Percentiles rank a stretch among this genome's conserved stretches.
Conservation (phyloP, 1,139 yeast species). For the Diutina scorzettiae region DNA sequence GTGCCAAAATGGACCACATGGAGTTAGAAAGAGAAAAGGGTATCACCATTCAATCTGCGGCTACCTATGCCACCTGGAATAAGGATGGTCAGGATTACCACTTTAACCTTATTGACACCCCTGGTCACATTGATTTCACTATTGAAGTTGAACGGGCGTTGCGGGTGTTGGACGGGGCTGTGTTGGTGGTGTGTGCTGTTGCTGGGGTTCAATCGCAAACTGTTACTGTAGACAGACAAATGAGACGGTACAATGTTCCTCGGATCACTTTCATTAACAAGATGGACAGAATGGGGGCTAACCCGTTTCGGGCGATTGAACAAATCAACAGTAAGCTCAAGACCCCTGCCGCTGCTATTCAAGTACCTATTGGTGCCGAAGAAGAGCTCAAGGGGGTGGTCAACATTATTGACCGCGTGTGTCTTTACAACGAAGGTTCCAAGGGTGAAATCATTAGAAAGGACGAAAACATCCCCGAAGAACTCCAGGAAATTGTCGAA, state of each 20-base stretch:
- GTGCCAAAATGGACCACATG: slow-evolving; percentile 62
- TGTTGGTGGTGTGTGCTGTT: slow-evolving; percentile 94
- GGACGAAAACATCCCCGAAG: slow-evolving; percentile 57
- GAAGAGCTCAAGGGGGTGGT: slow-evolving; percentile 77
- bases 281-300: slow-evolving; percentile 99
- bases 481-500: slow-evolving; percentile 16
- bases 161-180: slow-evolving; percentile 96
- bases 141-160: slow-evolving; percentile 97
- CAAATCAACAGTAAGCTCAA: slow-evolving; percentile 79
- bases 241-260: slow-evolving; percentile 97
- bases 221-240: slow-evolving; percentile 96
- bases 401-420: slow-evolving; percentile 78
- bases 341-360: slow-evolving; percentile 95
- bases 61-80: slow-evolving; percentile 95
- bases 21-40: slow-evolving; percentile 15
- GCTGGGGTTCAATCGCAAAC: slow-evolving; percentile 98
- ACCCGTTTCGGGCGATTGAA: slow-evolving; percentile 90
- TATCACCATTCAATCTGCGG: slow-evolving; percentile 79
- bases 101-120: slow-evolving; percentile 38
- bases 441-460: slow-evolving; percentile 70
- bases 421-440: slow-evolving; percentile 81
- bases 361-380: slow-evolving; percentile 95
- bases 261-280: slow-evolving; percentile 91
- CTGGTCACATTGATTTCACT: slow-evolving; percentile 84
- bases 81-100: slow-evolving; percentile 61